phyloP scores from a whole-genome alignment of 208 protist genomes.

The Trypanosoma melophagium region DNA sequence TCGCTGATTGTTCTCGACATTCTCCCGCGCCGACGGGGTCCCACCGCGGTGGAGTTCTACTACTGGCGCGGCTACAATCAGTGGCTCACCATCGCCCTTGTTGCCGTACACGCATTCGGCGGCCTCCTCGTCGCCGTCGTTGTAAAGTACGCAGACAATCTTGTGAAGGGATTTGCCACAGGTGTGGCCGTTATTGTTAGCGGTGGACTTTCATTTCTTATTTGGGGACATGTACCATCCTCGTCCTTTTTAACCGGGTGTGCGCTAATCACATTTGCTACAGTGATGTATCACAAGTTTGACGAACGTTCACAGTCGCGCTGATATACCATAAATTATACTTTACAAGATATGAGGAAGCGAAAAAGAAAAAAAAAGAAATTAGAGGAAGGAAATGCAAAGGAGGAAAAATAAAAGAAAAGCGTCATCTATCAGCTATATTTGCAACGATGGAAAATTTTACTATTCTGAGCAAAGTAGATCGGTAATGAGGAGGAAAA shows the following conservation, averaged over 20 bases:
- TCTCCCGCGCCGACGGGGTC: constrained; percentile 35
- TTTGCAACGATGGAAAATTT: no score
- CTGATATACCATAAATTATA: no score
- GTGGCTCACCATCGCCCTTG: constrained; percentile 54
- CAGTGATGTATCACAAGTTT: constrained; percentile 67
- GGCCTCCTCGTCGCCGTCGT: constrained; percentile 80
- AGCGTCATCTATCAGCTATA: no score
- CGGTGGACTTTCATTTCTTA: constrained; percentile 54
- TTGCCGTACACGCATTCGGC: constrained; percentile 72
- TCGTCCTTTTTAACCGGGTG: constrained; percentile 50
- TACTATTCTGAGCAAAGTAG: no score
- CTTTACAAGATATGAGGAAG: no score
- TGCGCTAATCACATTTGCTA: constrained; percentile 47
- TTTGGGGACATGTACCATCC: constrained; percentile 49
- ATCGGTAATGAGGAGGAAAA: no score
- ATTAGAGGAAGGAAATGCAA: no score
- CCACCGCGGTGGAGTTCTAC: constrained; percentile 39
- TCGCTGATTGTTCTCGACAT: constrained; percentile 71
- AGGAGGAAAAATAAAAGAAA: no score
- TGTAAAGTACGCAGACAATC: constrained; percentile 87
- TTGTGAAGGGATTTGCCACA: constrained; percentile 85
- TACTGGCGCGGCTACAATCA: constrained; percentile 68
- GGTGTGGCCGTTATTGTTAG: constrained; percentile 74
- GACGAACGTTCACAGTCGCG: constrained; percentile 7
- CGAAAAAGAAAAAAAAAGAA: no score